Base-by-base conservation (phyloP, 1,284 basidiomycete species). In the Trichosporon sp. region DNA sequence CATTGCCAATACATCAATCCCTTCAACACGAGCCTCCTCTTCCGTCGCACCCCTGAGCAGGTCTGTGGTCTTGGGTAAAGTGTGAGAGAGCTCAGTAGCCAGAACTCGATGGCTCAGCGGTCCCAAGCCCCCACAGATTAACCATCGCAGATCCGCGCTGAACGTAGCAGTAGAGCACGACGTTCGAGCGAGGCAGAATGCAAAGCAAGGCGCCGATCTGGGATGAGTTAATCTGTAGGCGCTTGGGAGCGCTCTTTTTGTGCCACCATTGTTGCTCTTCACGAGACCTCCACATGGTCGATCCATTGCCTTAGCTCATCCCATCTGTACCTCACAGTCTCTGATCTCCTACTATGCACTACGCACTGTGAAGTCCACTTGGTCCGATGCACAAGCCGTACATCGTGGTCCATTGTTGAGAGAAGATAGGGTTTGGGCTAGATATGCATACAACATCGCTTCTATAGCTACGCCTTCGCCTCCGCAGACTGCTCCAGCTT, bases 401-500 rank as follows among this genome's bases (percentile, higher is more conserved):
- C n/a, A n/a, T n/a, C n/a, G n/a, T n/a, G n/a, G n/a, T n/a, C n/a
- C n/a, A n/a, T n/a, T n/a, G n/a, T n/a, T n/a, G n/a, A n/a, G n/a
- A n/a, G n/a, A n/a, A n/a, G n/a, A n/a, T n/a, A n/a, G n/a, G n/a
- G n/a, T n/a, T n/a, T n/a, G n/a, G n/a, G n/a, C n/a, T n/a, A n/a
- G n/a, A n/a, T n/a, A 60, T 52, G 27, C 37, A 52, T 60, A 60
- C 59, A 60, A 60, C 44, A 52, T n/a, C n/a, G n/a, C n/a, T n/a
- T n/a, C n/a, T 19, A 23, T 49, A 49, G n/a, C 46, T 10, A 23
- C n/a, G 8, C 25, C 34, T 29, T 19, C 9, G 32, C 5, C 23
- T n/a, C n/a, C n/a, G n/a, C n/a, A n/a, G n/a, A n/a, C n/a, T n/a
- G n/a, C 23, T n/a, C 52, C 7, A 66, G 61, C 29, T 58, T 37